A percentile compares a stretch with the other conserved stretches of the same genome.
These are phyloP conservation scores for Agapanthus africanus DNA, from an alignment of 106 monocot species.

Conservation along the genomic window DNA sequence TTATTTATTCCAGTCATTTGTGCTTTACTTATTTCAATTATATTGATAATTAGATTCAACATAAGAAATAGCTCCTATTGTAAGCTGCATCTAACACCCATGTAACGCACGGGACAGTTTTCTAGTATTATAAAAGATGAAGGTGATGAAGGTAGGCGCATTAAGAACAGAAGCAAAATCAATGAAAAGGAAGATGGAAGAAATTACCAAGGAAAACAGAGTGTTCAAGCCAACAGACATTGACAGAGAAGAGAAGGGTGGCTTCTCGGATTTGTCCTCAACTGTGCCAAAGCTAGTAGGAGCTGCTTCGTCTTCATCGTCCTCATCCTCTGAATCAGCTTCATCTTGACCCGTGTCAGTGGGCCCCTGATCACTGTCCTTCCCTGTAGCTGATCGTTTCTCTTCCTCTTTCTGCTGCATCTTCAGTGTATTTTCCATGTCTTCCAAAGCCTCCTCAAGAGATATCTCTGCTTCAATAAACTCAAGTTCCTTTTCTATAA, in stretches of 20 bases:
- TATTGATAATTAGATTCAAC: neutral
- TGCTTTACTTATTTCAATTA: neutral
- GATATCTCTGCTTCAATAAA: slow-evolving; percentile 69
- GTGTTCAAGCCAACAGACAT: slow-evolving; percentile 39
- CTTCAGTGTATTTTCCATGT: slow-evolving; percentile 55
- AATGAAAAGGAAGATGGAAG: neutral
- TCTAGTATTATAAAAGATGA: neutral
- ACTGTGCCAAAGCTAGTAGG: slow-evolving; percentile 72
- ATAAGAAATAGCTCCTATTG: no score
- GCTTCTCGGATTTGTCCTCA: slow-evolving; percentile 21
- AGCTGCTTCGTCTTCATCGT: slow-evolving; percentile 46
- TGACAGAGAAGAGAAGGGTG: slow-evolving; percentile 64
- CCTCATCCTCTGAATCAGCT: slow-evolving; percentile 39
- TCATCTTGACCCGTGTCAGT: slow-evolving; percentile 37
- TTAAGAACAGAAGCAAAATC: neutral
- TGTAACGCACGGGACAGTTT: neutral
- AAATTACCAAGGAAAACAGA: slow-evolving; percentile 29
- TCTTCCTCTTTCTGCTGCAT: slow-evolving; percentile 70
- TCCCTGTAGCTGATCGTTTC: slow-evolving; percentile 14
- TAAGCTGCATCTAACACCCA: no score
- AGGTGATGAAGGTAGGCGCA: neutral
- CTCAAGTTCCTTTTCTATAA: slow-evolving; percentile 59
- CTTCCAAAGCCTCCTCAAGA: slow-evolving; percentile 70
- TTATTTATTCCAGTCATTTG: no score
- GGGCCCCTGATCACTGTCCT: slow-evolving; percentile 19